These are phyloP conservation scores for Miscanthus lutarioriparius DNA, from an alignment of 176 grass and related monocot species.

Conservation along the genomic window DNA sequence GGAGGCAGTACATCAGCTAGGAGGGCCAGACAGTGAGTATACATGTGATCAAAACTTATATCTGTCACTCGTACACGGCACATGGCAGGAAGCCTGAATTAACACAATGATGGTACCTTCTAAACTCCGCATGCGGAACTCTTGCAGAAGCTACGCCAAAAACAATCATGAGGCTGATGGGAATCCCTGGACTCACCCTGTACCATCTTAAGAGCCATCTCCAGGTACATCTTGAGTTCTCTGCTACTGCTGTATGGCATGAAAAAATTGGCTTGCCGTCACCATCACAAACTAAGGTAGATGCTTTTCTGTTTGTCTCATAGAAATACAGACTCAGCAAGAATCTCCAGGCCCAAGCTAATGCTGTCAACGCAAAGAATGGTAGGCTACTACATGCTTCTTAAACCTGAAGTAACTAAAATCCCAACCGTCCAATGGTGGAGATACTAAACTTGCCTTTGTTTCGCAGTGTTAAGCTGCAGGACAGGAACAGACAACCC, in stretches of 20 bases:
- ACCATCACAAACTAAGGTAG: conserved; percentile 24
- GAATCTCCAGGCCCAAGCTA: conserved; percentile 69
- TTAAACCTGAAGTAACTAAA: neutral
- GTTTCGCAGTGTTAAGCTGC: conserved; percentile 43
- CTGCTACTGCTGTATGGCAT: neutral
- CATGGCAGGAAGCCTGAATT: neutral
- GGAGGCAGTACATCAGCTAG: conserved; percentile 75
- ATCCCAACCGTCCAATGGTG: neutral
- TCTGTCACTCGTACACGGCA: neutral
- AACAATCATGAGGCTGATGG: conserved; percentile 90
- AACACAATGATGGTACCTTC: conserved; percentile 7
- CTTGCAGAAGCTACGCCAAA: conserved; percentile 88
- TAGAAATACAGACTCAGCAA: conserved; percentile 94
- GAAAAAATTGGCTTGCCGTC: conserved; percentile 24
- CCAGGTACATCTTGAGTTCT: conserved; percentile 59
- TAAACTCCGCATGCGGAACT: neutral
- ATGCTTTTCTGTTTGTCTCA: conserved; percentile 23
- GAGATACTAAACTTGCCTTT: conserved; percentile 30
- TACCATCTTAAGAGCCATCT: conserved; percentile 99
- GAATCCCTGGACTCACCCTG: conserved; percentile 84
- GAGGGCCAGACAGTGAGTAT: conserved; percentile 90
- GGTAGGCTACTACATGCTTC: conserved; percentile 32
- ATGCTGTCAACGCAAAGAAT: conserved; percentile 47
- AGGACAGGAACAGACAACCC: conserved; percentile 41
- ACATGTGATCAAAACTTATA: neutral